Evolutionary conservation across 2,329 filamentous ascomycete genomes (phyloP).

Genomic region (Aureobasidium pullulans): DNA sequence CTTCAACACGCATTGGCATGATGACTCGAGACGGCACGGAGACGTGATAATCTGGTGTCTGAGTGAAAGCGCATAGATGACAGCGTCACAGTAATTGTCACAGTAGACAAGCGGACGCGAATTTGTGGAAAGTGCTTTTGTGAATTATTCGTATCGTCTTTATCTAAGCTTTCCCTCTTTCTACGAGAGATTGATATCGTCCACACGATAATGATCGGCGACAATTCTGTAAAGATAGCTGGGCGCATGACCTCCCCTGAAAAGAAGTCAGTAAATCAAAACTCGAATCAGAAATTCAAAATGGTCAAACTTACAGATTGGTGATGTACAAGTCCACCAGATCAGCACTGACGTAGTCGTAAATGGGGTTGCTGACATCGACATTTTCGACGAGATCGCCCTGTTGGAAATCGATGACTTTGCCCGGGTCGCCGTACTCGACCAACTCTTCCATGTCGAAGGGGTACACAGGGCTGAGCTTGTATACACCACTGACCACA

Average conservation of each 20-base stretch:
- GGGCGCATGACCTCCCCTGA: conserved; percentile 58
- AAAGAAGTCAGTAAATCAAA: neutral
- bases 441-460: conserved; percentile 75
- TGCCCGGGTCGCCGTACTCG: conserved; percentile 76
- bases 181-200: conserved; percentile 53
- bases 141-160: neutral
- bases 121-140: neutral
- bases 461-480: conserved; percentile 82
- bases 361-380: conserved; percentile 70
- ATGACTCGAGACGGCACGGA: conserved; percentile 53
- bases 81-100: neutral
- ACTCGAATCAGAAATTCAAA: neutral
- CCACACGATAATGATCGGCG: conserved; percentile 65
- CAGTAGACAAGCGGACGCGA: neutral
- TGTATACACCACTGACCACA: conserved; percentile 85
- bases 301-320: conserved; percentile 56
- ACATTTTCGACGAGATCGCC: conserved; percentile 71
- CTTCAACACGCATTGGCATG: conserved; percentile 56
- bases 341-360: conserved; percentile 74
- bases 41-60: conserved; percentile 53
- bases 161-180: neutral
- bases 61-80: neutral
- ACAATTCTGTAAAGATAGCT: conserved; percentile 68
- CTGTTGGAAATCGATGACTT: conserved; percentile 69
- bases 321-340: conserved; percentile 77